phyloP scores from a whole-genome alignment of 768 basidiomycete genomes.

The Cantharellus cinnabarinus region DNA sequence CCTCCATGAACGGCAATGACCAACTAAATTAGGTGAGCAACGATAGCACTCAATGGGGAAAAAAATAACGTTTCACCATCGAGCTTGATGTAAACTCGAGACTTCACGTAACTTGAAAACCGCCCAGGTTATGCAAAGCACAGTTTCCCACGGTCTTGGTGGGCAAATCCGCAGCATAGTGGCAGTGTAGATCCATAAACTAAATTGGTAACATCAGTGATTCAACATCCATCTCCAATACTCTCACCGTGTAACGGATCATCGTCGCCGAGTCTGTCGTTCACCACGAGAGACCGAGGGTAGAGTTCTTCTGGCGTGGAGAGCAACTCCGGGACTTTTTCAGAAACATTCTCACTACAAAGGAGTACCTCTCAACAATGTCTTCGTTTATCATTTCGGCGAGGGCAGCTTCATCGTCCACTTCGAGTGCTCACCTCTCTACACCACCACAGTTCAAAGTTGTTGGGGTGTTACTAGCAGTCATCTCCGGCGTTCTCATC shows the following conservation, averaged over 20 bases:
- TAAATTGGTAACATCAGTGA: not conserved
- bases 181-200: not conserved
- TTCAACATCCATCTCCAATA: not conserved
- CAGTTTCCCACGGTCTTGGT: not conserved
- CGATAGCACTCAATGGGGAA: not conserved
- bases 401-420: constrained; percentile 1
- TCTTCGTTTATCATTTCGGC: constrained; percentile 10
- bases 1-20: constrained; percentile 47
- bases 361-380: constrained; percentile 10
- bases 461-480: constrained; percentile 31
- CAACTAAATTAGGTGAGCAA: not conserved
- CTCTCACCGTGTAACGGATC: not conserved
- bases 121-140: not conserved
- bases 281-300: too few relatives aligned
- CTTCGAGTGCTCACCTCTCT: constrained; percentile 6
- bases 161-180: not conserved
- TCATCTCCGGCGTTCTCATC: constrained; percentile 69
- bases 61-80: not conserved
- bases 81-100: too few relatives aligned
- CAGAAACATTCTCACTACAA: too few relatives aligned
- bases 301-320: too few relatives aligned
- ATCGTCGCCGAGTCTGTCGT: not conserved
- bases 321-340: too few relatives aligned
- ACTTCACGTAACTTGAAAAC: too few relatives aligned
- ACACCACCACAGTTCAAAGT: constrained; percentile 4